These are phyloP conservation scores for Sporothrix humicola DNA, from an alignment of 2,329 filamentous ascomycete genomes.

Conservation along the genomic window DNA sequence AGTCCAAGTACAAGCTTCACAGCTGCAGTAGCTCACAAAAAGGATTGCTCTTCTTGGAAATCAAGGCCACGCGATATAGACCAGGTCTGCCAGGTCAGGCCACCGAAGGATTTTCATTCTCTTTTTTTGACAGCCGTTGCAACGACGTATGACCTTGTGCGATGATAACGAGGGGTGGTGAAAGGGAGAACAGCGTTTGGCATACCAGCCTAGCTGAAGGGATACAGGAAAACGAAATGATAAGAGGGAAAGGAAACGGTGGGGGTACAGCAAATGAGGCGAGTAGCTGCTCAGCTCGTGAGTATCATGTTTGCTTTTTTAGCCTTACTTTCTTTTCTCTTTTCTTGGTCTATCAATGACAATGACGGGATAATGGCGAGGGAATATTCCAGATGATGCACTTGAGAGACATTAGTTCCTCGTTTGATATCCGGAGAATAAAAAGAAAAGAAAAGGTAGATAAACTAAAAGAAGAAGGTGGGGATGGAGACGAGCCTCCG, in stretches of 20 bases:
- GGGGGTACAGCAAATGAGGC: background rate
- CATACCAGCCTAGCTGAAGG: background rate
- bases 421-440: background rate
- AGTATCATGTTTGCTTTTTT: too few relatives aligned
- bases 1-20: too few relatives aligned
- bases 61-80: background rate
- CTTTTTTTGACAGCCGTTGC: constrained; percentile 5
- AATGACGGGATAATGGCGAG: constrained; percentile 16
- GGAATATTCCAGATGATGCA: constrained; percentile 15
- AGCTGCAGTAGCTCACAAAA: background rate
- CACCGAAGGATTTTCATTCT: constrained; percentile 10
- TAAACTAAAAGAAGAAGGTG: too few relatives aligned
- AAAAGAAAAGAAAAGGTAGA: too few relatives aligned
- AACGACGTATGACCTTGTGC: background rate
- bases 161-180: background rate
- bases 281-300: too few relatives aligned
- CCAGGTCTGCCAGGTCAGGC: constrained; percentile 1
- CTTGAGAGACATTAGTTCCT: background rate
- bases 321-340: too few relatives aligned
- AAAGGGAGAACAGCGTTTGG: background rate
- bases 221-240: background rate
- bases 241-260: background rate
- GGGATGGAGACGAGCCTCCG: background rate
- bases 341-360: too few relatives aligned
- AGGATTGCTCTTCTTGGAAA: background rate